phyloP scores from a whole-genome alignment of 352 stramenopile genomes.

The Phytophthora lateralis region DNA sequence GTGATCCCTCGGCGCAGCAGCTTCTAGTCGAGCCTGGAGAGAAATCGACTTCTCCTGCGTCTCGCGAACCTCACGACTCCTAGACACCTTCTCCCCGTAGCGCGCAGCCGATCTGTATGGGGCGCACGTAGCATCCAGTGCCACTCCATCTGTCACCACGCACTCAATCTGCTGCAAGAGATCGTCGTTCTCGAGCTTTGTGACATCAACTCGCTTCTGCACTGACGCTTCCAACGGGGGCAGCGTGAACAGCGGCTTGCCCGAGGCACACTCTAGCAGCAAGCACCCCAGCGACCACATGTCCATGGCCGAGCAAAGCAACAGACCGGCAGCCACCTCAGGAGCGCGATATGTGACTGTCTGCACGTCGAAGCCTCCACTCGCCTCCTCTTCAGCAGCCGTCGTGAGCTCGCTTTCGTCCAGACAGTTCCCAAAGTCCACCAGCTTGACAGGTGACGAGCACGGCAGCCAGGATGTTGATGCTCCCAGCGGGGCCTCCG shows the following conservation, averaged over 20 bases:
- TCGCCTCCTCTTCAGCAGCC: conserved; percentile 37
- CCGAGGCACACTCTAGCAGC: conserved; percentile 63
- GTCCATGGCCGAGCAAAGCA: conserved; percentile 67
- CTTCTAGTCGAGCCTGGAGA: conserved; percentile 39
- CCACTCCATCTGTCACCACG: conserved; percentile 35
- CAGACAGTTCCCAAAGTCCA: conserved; percentile 84
- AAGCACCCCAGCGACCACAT: conserved; percentile 85
- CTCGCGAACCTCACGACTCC: conserved; percentile 15
- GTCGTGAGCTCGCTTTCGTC: conserved; percentile 43
- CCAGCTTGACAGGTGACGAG: conserved; percentile 56
- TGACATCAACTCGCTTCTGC: conserved; percentile 14
- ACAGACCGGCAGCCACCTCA: conserved; percentile 66
- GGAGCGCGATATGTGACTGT: conserved; percentile 75
- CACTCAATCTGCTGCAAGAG: conserved; percentile 54
- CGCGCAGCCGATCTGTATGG: conserved; percentile 38
- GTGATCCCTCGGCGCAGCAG: conserved; percentile 26
- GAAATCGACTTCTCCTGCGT: conserved; percentile 6
- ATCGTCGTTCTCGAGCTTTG: conserved; percentile 37
- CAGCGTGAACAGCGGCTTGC: conserved; percentile 60
- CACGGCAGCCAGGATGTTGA: conserved; percentile 4
- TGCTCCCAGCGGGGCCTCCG: conserved; percentile 20
- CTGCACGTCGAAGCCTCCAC: conserved; percentile 68
- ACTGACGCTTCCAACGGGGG: conserved; percentile 15
- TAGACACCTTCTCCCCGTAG: conserved; percentile 18
- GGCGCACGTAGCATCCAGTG: conserved; percentile 27